phyloP scores from a whole-genome alignment of 345 rosid species.

The Xanthoceras sorbifolium region DNA sequence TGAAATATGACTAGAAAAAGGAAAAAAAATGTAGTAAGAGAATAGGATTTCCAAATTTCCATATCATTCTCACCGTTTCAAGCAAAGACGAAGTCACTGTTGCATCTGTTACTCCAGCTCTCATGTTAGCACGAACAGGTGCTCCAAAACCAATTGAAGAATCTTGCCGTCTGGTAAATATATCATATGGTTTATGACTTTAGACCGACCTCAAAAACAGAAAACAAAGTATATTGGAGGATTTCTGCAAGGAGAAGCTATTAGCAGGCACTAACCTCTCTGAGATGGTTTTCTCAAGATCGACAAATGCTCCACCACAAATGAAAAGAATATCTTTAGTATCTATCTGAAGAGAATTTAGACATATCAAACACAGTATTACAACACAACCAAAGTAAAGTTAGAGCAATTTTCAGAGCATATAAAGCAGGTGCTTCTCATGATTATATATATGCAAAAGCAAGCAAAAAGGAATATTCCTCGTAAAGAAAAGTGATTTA shows the following conservation, averaged over 20 bases:
- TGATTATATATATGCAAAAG: background rate
- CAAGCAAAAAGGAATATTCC: background rate
- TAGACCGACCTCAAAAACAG: constrained; percentile 19
- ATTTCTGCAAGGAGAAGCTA: constrained; percentile 2
- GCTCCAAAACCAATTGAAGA: constrained; percentile 99
- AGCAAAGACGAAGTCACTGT: constrained; percentile 81
- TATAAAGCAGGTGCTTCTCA: background rate
- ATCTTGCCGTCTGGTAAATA: constrained; percentile 74
- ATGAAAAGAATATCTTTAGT: constrained; percentile 94
- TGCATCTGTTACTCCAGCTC: constrained; percentile 66
- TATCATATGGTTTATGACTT: constrained; percentile 10
- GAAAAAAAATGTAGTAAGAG: background rate
- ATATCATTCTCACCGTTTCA: constrained; percentile 64
- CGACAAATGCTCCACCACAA: constrained; percentile 95
- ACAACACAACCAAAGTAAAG: background rate
- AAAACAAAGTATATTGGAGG: background rate
- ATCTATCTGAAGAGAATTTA: constrained; percentile 60
- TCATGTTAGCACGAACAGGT: constrained; percentile 96
- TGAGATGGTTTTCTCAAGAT: constrained; percentile 90
- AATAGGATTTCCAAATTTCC: background rate
- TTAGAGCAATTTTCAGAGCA: background rate
- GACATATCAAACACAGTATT: background rate
- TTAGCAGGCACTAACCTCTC: constrained; percentile 59
- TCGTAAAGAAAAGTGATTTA: too few relatives aligned
- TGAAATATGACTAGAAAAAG: background rate